Base-by-base conservation (phyloP, 1,284 basidiomycete species). In the Ustilago trichophora region DNA sequence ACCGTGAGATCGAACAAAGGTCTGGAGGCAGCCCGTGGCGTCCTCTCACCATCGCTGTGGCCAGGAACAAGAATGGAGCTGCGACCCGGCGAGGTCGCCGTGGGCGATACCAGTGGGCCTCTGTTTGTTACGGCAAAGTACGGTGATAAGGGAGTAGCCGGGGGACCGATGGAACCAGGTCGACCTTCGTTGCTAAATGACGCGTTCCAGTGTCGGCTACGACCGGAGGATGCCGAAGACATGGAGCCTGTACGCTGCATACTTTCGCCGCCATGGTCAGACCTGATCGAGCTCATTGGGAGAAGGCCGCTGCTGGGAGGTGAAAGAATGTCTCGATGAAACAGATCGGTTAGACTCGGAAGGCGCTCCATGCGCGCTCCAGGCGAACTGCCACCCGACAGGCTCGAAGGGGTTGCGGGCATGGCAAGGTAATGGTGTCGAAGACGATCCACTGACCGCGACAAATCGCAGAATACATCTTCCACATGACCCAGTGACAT, bases 391-490 rank as follows among this genome's bases (percentile, higher is more conserved):
- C 45, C 41, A 13, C 31, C 44, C 12, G 32, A 48, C 11, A 67
- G 41, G 25, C 53, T 67, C 2, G 57, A 53, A 2, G 64, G 64
- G 4, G 64, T 62, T 3, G 57, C 13, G 3, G 64, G 57, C 40
- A 62, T 36, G 12, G 57, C 48, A 0, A 57, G 29, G 26, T 67
- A 67, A 15, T 59, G 51, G 16, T 67, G 57, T 15, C 57, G 50
- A 12, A 67, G 49, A 1, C 57, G 48, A 35, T 67, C 64, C 3
- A 57, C 53, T 0, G 59, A 55, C 24, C 59, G 40, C 2, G 43
- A 50, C 6, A 54, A 51, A 37, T 69, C 66, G 27, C 46, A 54
- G 37, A 69, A 69, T 21, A 69, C 66, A 33, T 69, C 66, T 8
- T 69, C 66, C 0, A 56, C 52, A 7, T 59, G 51, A 9, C 48